Base-by-base conservation (phyloP, 2,329 filamentous ascomycete genomes). In the Emmonsia crescens region DNA sequence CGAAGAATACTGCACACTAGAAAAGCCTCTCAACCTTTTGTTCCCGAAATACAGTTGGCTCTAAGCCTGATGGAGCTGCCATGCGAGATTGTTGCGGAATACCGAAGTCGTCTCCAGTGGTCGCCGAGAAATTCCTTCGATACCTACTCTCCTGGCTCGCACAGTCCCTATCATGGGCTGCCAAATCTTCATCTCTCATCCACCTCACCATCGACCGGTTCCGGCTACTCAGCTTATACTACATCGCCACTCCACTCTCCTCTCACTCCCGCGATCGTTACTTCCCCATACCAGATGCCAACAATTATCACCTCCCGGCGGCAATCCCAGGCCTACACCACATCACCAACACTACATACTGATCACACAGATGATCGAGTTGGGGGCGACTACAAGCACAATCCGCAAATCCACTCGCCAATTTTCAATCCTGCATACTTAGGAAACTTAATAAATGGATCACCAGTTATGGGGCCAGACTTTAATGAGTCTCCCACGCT, bases 61-160 rank as follows among this genome's bases (percentile, higher is more conserved):
- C 74, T 89, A 64, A 77, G 79, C 5, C 79, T 91, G 51, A 89
- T 91, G 85, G 85, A 89, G 67, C 86, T 86, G 64, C 87, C 89
- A 21, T 85, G 88, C 61, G 82, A 89, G 66, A 84, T 85, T 55
- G 84, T 89, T 61, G 78, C 79, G 62, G 84, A 86, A 68, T 91
- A 91, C 74, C 85, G 86, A 67, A 79, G 78, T 42, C 83, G 86
- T 66, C 85, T 89, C 79, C 85, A 87, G 56, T 89, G 85, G 85
- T 74, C 73, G 0, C 71, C 73, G 24, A 72, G 69, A 57, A 66
- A 68, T 3, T 75, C 74, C 0, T 66, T 76, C 36, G 74, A 76
- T 55, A 70, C 73, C 52, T 74, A 73, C 62, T 73, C 73, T 5
- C 68, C 75, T 1, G 66, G 69, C 21, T 72, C 75, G 8, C 66